Evolutionary conservation across 1,284 basidiomycete species (phyloP).

Genomic region (Bondarzewia mesenterica): DNA sequence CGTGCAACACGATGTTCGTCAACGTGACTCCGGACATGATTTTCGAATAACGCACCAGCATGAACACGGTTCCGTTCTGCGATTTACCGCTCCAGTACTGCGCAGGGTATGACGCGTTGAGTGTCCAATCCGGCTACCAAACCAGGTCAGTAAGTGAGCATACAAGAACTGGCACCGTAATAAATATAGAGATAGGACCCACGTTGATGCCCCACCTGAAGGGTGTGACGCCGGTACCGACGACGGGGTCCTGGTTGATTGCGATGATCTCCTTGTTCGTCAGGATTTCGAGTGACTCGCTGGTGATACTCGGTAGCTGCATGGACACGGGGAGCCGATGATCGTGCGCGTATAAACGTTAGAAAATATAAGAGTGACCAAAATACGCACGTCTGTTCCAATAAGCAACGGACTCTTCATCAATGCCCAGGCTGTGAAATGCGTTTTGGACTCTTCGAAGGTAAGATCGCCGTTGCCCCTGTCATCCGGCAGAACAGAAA

Average conservation of each 20-base stretch:
- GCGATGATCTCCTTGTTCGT: constrained; percentile 58
- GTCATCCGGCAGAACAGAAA: neutral
- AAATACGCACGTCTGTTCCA: constrained; percentile 22
- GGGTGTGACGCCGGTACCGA: constrained; percentile 52
- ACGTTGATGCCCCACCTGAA: constrained; percentile 63
- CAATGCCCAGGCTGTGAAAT: constrained; percentile 41
- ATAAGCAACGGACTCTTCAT: constrained; percentile 42
- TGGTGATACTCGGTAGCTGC: constrained; percentile 41
- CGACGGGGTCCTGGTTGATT: constrained; percentile 60
- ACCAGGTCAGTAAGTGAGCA: neutral
- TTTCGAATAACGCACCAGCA: constrained; percentile 30
- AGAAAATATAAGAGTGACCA: neutral
- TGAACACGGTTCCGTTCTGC: constrained; percentile 38
- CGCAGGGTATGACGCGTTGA: constrained; percentile 36
- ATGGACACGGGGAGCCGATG: neutral
- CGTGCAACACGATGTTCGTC: neutral
- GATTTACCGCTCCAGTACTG: constrained; percentile 46
- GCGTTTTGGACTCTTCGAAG: constrained; percentile 35
- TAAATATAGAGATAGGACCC: constrained; percentile 28
- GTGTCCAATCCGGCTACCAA: constrained; percentile 38
- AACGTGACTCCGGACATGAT: too few relatives aligned
- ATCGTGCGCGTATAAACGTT: neutral
- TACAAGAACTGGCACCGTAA: neutral
- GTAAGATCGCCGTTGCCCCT: constrained; percentile 36
- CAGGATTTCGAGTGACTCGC: constrained; percentile 44